phyloP scores from a whole-genome alignment of 192 early-diverging fungal genomes.

The Mortierella hygrophila region DNA sequence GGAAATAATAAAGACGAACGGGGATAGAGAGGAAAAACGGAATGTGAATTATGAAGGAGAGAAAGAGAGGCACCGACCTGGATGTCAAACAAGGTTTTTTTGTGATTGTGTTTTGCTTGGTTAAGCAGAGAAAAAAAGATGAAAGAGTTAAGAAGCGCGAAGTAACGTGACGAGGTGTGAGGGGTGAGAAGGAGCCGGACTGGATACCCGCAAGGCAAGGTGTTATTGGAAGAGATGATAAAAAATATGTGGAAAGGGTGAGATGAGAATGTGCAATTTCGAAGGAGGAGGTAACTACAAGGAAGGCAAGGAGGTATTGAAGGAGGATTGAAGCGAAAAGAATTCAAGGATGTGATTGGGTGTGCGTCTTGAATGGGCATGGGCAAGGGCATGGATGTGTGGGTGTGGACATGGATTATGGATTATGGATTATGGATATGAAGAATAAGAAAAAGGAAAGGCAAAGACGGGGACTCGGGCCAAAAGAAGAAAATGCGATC shows the following conservation, averaged over 20 bases:
- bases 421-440: not conserved
- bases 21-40: too few relatives aligned
- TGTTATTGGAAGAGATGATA: not conserved
- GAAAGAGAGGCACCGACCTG: not conserved
- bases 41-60: not conserved
- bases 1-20: too few relatives aligned
- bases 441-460: not conserved
- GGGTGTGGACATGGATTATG: not conserved
- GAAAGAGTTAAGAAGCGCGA: not conserved
- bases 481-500: not conserved
- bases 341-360: not conserved
- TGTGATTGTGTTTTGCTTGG: not conserved
- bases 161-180: not conserved
- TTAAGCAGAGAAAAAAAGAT: not conserved
- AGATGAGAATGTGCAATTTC: not conserved
- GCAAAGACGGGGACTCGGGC: not conserved
- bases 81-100: not conserved
- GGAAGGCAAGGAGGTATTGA: conserved; percentile 1
- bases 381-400: not conserved
- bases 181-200: not conserved
- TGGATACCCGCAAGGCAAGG: not conserved
- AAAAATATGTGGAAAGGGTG: not conserved
- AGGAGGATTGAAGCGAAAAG: not conserved
- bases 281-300: not conserved
- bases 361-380: too few relatives aligned